Evolutionary conservation across 768 basidiomycete genomes (phyloP).

Genomic region (Lactarius tabidus): DNA sequence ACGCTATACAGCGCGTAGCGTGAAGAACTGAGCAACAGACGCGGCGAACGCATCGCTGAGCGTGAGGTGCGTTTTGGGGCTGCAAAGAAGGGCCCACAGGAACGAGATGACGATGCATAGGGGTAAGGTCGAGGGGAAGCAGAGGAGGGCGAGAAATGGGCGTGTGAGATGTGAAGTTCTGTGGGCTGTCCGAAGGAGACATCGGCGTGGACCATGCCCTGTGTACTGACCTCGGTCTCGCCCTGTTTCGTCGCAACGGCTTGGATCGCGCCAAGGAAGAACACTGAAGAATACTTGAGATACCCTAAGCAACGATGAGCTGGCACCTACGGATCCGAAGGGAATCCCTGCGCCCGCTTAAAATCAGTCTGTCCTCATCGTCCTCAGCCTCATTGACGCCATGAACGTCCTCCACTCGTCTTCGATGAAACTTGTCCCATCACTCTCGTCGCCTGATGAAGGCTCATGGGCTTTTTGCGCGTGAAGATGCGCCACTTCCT

Average conservation of each 20-base stretch:
- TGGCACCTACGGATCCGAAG: slow-evolving; percentile 72
- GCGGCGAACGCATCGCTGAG: no score
- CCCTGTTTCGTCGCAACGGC: slow-evolving; percentile 50
- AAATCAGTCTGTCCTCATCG: slow-evolving; percentile 85
- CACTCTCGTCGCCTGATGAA: slow-evolving; percentile 48
- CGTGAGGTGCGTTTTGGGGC: no score
- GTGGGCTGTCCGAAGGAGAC: slow-evolving; percentile 63
- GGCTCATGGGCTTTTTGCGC: slow-evolving; percentile 37
- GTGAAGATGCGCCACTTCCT: slow-evolving; percentile 30
- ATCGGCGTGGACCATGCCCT: slow-evolving; percentile 57
- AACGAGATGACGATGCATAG: no score
- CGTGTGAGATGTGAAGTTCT: no score
- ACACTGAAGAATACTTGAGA: slow-evolving; percentile 42
- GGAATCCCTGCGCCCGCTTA: slow-evolving; percentile 94
- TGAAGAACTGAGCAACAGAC: no score
- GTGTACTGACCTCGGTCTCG: slow-evolving; percentile 49
- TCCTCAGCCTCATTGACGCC: slow-evolving; percentile 66
- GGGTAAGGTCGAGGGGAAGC: no score
- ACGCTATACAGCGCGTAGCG: no score
- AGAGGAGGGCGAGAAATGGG: no score
- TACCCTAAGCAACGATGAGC: background rate
- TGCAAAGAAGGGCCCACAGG: no score
- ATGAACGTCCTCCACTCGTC: slow-evolving; percentile 56
- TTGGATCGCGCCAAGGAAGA: slow-evolving; percentile 70
- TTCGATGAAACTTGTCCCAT: slow-evolving; percentile 65